Evolutionary conservation across 768 basidiomycete species (phyloP).

Genomic region (Clitopilus hobsonii): DNA sequence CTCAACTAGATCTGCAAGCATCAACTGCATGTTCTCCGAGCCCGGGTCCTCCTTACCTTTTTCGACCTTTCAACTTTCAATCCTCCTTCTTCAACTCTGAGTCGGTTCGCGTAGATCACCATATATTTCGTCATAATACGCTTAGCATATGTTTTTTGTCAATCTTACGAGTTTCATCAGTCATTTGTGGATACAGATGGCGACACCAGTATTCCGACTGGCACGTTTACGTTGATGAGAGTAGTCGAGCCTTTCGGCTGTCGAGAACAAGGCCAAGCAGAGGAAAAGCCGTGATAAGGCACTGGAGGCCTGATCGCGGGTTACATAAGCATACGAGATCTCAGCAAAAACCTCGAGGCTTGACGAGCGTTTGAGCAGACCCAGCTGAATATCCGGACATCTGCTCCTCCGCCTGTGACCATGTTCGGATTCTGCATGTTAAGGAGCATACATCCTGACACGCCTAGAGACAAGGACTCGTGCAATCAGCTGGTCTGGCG

Average conservation of each 20-base stretch:
- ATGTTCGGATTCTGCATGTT: not conserved
- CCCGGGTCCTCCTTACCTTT: too few species aligned
- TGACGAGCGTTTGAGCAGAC: too few species aligned
- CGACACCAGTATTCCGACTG: too few species aligned
- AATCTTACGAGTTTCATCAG: not conserved
- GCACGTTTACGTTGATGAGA: too few species aligned
- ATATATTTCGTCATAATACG: not conserved
- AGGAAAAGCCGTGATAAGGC: not conserved
- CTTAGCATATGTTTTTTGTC: not conserved
- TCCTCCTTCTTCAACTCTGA: too few species aligned
- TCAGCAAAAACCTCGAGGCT: too few species aligned
- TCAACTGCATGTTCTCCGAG: too few species aligned
- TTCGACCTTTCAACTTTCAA: too few species aligned
- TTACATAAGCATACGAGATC: not conserved
- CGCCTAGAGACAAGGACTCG: not conserved
- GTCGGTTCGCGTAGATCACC: not conserved
- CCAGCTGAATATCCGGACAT: not conserved
- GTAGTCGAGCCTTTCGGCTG: too few species aligned
- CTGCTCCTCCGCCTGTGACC: not conserved
- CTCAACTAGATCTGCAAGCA: too few species aligned
- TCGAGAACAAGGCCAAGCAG: not conserved
- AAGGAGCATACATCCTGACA: not conserved
- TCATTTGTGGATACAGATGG: not conserved
- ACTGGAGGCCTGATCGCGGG: not conserved
- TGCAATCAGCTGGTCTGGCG: not conserved